Evolutionary conservation across 2,329 filamentous ascomycete species (phyloP), one percentile per base, ranked within the genome.

Genomic region (Fusarium sp.): DNA sequence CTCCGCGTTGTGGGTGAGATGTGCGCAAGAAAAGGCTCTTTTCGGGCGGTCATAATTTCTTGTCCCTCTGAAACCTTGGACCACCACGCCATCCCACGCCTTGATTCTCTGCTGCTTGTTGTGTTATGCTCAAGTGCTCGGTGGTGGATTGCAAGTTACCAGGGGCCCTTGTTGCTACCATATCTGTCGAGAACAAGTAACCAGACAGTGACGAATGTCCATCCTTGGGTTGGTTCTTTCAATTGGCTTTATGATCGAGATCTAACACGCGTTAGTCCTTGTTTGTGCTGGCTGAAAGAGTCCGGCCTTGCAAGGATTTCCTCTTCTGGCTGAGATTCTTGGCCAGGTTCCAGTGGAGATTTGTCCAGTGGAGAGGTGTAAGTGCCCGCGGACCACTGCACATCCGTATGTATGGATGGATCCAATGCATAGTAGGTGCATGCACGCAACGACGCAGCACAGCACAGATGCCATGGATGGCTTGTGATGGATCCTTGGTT

Each of bases 191-290:
- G 54, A 49, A 36, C 49, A 45, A 68, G 63, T 56, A 56, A 42
- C 53, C 40, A 45, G 43, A 61, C 34, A 38, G 61, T 71, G 52
- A 71, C 59, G 60, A 69, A 62, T 50, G 40, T 54, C 49, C 66
- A 71, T 60, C 52, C 53, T 64, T 57, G 40, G 53, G 58, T 60
- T 63, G 63, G 72, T 61, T 72, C 65, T 57, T 66, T 63, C 69
- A 59, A 74, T 74, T 73, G 65, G 72, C 66, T 59, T 66, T 54
- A 50, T 68, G 58, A 74, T 74, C 70, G 58, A 72, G 72, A 74
- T 74, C 68, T 62, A 58, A 60, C 49, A 56, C 48, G 58, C 58
- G 60, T 56, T 58, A 72, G 58, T 59, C 58, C 66, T 49, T 52
- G 55, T 56, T 62, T 71, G 55, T 61, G 61, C 50, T 65, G 55